Conservation (phyloP, 768 basidiomycete species). For the Daedaleopsis sinensis region DNA sequence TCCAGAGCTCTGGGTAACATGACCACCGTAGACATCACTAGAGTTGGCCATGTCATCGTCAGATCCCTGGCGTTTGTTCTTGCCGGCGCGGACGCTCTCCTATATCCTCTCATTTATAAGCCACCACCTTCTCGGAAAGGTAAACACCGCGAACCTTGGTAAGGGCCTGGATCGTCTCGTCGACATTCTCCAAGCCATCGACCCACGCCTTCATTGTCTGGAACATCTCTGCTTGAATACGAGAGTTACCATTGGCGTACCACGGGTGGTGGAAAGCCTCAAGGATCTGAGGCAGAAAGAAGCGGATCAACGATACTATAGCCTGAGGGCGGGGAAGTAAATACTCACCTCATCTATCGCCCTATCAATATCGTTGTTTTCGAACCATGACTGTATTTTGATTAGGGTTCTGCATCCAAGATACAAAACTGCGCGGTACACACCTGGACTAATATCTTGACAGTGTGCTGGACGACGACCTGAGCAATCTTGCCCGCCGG, state of each 20-base stretch:
- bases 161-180: slow-evolving; percentile 49
- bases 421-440: slow-evolving; percentile 3
- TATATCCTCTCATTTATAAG: slow-evolving; percentile 21
- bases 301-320: background rate
- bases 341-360: slow-evolving; percentile 48
- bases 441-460: slow-evolving; percentile 59
- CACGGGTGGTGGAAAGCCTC: slow-evolving; percentile 75
- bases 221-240: slow-evolving; percentile 64
- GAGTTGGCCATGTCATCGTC: slow-evolving; percentile 36
- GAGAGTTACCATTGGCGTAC: slow-evolving; percentile 54
- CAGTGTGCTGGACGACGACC: slow-evolving; percentile 63
- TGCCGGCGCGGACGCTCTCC: slow-evolving; percentile 57
- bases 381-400: slow-evolving; percentile 48
- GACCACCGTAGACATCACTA: slow-evolving; percentile 22
- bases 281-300: slow-evolving; percentile 43
- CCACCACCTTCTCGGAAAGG: background rate
- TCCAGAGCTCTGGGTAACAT: slow-evolving; percentile 7
- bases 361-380: slow-evolving; percentile 46
- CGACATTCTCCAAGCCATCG: slow-evolving; percentile 47
- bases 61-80: slow-evolving; percentile 58
- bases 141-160: slow-evolving; percentile 45
- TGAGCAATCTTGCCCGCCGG: slow-evolving; percentile 76
- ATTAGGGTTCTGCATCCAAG: background rate
- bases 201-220: slow-evolving; percentile 58
- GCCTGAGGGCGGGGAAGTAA: background rate